phyloP scores from a whole-genome alignment of 768 basidiomycete genomes.

The Tubosaeta sp. region DNA sequence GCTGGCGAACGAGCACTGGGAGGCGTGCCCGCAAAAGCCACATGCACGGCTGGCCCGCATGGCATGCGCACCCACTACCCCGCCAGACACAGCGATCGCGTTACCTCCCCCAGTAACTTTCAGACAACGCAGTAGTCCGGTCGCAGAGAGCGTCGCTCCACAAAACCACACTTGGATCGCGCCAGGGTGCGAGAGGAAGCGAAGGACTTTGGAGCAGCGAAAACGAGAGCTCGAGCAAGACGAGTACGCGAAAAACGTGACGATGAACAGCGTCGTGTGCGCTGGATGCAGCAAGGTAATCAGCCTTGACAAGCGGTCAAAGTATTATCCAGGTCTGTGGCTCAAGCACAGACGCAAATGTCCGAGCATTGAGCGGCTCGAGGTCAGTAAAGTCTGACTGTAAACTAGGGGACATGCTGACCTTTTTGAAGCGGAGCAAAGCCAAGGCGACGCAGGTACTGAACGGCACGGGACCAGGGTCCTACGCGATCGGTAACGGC shows the following conservation, averaged over 20 bases:
- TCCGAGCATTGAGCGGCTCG: conserved; percentile 15
- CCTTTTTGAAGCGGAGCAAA: conserved; percentile 15
- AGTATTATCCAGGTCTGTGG: conserved; percentile 36
- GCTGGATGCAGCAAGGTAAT: conserved; percentile 28
- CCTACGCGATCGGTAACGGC: not conserved
- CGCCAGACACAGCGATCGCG: conserved; percentile 8
- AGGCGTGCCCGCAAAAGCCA: conserved; percentile 23
- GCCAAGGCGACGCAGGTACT: not conserved
- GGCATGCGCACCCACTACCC: conserved; percentile 10
- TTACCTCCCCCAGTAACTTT: conserved; percentile 3
- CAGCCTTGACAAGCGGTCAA: conserved; percentile 32
- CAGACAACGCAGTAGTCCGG: conserved; percentile 2
- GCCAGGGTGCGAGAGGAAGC: conserved; percentile 25
- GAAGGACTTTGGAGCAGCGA: conserved; percentile 26
- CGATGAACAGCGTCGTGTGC: conserved; percentile 27
- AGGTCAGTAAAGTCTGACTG: conserved; percentile 19
- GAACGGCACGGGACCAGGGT: not conserved
- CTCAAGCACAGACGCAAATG: conserved; percentile 31
- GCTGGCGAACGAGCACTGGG: conserved; percentile 27
- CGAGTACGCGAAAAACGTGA: conserved; percentile 22
- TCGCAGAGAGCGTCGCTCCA: not conserved
- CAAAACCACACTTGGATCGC: conserved; percentile 9
- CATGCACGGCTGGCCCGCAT: conserved; percentile 10
- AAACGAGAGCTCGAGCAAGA: conserved; percentile 28
- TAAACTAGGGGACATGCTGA: conserved; percentile 8